Base-by-base conservation (phyloP, 2,329 filamentous ascomycete species). In the Verticillium klebahnii region DNA sequence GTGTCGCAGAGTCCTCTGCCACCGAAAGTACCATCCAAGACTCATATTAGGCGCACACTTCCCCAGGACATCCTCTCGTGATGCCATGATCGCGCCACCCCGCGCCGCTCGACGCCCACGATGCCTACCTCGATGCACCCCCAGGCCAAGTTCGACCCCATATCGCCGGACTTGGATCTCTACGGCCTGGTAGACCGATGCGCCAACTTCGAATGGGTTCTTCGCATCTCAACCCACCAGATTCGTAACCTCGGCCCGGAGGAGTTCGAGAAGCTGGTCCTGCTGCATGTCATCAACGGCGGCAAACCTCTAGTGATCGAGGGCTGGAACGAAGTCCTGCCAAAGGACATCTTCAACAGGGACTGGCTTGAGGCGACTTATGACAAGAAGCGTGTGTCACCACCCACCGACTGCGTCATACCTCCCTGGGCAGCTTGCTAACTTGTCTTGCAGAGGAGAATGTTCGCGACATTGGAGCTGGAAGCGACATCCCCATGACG, bases 241-340 rank as follows among this genome's bases (percentile, higher is more conserved):
- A 91, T 98, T 68, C 86, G 89, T 62, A 83, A 86, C 58, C 86
- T 96, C 62, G 91, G 91, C 1, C 81, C 91, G 25, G 86, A 91
- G 58, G 85, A 88, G 39, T 96, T 99, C 64, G 93, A 97, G 75
- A 92, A 91, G 74, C 83, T 98, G 11, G 88, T 98, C 0, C 78
- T 89, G 56, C 81, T 93, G 7, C 91, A 96, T 75, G 93, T 98
- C 17, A 88, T 97, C 59, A 82, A 89, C 57, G 89, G 89, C 31
- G 95, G 95, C 2, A 93, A 92, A 67, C 95, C 95, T 2, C 80
- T 99, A 7, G 91, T 98, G 12, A 90, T 99, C 60, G 92, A 96
- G 70, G 92, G 92, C 19, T 98, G 95, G 82, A 85, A 96, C 64
- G 80, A 87, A 39, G 82, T 85, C 34, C 77, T 97, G 52, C 90